Evolutionary conservation across 305 asterid species (phyloP).

Genomic region (Fraxinus sp.): DNA sequence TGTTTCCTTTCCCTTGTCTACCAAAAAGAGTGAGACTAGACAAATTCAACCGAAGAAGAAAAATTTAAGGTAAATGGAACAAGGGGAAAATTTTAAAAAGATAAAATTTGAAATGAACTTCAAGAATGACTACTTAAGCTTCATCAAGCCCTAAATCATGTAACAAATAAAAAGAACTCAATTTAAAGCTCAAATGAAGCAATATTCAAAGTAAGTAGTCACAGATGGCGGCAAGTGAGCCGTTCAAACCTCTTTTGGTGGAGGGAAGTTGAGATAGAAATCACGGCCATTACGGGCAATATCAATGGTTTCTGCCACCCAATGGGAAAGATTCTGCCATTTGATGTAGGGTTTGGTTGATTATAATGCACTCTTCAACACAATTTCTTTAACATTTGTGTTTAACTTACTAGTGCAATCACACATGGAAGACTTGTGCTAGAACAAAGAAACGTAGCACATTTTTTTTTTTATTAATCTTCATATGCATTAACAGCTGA

Average conservation of each 20-base stretch:
- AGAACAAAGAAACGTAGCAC: too few species aligned
- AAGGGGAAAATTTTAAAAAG: background rate
- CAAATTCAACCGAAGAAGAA: background rate
- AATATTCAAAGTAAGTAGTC: background rate
- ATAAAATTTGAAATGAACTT: background rate
- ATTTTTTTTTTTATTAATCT: too few species aligned
- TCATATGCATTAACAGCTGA: background rate
- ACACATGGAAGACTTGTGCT: too few species aligned
- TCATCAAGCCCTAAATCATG: conserved; percentile 43
- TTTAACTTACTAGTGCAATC: too few species aligned
- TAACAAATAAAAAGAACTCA: conserved; percentile 18
- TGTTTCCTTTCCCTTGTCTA: background rate
- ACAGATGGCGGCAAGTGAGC: background rate
- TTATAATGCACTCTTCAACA: too few species aligned
- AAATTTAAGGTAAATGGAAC: background rate
- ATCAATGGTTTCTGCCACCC: background rate
- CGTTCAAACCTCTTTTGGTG: background rate
- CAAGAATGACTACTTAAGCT: conserved; percentile 6
- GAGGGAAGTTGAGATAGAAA: background rate
- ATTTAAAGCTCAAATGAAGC: conserved; percentile 32
- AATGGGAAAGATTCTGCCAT: too few species aligned
- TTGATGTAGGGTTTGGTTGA: too few species aligned
- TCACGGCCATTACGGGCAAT: background rate
- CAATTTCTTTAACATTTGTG: too few species aligned
- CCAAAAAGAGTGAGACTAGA: background rate